phyloP scores from a whole-genome alignment of 2,329 filamentous ascomycete genomes.

The Cladorrhinum sp. region DNA sequence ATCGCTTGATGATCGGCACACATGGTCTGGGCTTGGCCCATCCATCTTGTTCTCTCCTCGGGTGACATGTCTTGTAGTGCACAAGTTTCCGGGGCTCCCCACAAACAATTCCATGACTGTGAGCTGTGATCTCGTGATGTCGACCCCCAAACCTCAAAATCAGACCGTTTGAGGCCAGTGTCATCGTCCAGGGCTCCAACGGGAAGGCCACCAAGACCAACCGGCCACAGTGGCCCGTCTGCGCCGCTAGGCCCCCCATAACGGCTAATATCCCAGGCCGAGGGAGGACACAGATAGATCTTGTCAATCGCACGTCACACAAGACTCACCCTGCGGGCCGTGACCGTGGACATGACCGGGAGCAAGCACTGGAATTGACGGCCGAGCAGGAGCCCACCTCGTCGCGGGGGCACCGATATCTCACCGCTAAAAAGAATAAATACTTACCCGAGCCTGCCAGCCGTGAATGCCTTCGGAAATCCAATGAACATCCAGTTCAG shows the following conservation, averaged over 20 bases:
- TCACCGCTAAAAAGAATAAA: neutral
- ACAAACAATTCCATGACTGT: neutral
- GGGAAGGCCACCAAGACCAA: neutral
- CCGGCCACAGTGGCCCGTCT: neutral
- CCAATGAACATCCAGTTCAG: neutral
- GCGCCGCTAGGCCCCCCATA: neutral
- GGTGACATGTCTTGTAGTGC: neutral
- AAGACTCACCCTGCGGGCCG: neutral
- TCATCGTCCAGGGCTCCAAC: constrained; percentile 16
- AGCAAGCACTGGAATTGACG: neutral
- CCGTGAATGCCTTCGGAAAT: constrained; percentile 2
- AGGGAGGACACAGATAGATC: neutral
- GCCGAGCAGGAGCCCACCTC: neutral
- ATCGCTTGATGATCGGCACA: neutral
- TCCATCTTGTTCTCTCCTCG: neutral
- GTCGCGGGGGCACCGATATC: neutral
- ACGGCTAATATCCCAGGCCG: neutral
- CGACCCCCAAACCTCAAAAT: neutral
- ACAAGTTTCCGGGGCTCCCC: neutral
- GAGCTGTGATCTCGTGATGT: neutral
- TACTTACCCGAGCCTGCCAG: neutral
- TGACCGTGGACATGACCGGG: neutral
- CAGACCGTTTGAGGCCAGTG: constrained; percentile 16
- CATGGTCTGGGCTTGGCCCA: neutral
- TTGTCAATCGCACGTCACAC: constrained; percentile 1